These are phyloP conservation scores for Sonneratia caseolaris DNA, from an alignment of 345 rosid species.

Conservation along the genomic window DNA sequence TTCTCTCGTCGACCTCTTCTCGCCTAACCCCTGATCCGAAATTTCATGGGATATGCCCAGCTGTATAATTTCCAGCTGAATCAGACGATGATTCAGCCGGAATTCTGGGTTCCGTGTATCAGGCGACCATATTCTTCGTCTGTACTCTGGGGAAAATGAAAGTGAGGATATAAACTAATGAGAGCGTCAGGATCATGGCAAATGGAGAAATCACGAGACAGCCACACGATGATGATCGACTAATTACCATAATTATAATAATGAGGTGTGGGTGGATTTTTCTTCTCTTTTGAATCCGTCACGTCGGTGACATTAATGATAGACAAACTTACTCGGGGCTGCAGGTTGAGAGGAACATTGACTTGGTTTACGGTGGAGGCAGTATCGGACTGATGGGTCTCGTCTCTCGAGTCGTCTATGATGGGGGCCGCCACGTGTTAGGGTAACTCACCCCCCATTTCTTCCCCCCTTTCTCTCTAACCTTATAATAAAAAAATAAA, in stretches of 20 bases:
- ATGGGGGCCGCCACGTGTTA: constrained; percentile 73
- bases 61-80: too few relatives aligned
- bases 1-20: not conserved
- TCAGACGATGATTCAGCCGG: too few relatives aligned
- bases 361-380: constrained; percentile 76
- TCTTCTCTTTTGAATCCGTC: constrained; percentile 5
- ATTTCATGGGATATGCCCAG: too few relatives aligned
- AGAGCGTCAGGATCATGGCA: not conserved
- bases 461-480: not conserved
- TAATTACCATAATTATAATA: not conserved
- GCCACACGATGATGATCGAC: not conserved
- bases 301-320: constrained; percentile 10
- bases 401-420: constrained; percentile 51
- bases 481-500: not conserved
- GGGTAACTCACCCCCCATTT: constrained; percentile 30
- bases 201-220: not conserved
- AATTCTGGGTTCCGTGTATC: too few relatives aligned
- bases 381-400: constrained; percentile 72
- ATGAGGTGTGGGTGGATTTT: not conserved
- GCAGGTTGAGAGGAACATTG: constrained; percentile 64
- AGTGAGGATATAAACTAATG: not conserved
- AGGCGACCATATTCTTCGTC: too few relatives aligned
- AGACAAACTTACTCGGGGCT: not conserved
- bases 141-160: not conserved
- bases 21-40: not conserved